phyloP scores from a whole-genome alignment of 2,329 filamentous ascomycete genomes.

The Aspergillus fumigatiaffinis region DNA sequence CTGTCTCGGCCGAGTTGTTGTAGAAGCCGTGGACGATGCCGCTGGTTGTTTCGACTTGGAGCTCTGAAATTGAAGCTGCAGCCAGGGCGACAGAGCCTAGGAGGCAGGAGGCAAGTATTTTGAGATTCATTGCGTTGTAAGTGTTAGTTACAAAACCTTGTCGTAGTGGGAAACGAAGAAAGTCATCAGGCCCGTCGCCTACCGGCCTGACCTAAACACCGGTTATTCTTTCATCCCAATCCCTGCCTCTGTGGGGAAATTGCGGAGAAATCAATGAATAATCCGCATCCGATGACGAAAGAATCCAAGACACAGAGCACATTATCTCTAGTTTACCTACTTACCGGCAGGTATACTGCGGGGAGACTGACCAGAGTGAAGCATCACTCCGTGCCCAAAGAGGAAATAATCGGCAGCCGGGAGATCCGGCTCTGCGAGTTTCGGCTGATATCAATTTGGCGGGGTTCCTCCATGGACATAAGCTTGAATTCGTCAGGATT shows the following conservation, averaged over 20 bases:
- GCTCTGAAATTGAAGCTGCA: too few relatives aligned
- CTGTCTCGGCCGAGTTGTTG: constrained; percentile 9
- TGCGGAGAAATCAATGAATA: not conserved
- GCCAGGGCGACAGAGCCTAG: too few relatives aligned
- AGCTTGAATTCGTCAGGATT: not conserved
- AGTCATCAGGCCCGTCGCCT: not conserved
- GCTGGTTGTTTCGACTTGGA: constrained; percentile 10
- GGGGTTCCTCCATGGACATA: not conserved
- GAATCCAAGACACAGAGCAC: not conserved
- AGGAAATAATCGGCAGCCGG: not conserved
- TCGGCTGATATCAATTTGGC: not conserved
- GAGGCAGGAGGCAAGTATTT: too few relatives aligned
- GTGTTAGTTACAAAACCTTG: too few relatives aligned
- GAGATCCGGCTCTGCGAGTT: not conserved
- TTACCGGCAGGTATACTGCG: not conserved
- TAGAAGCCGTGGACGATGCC: constrained; percentile 14
- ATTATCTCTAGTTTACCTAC: not conserved
- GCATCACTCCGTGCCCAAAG: not conserved
- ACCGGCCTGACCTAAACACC: too few relatives aligned
- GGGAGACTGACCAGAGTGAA: not conserved
- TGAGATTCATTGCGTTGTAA: too few relatives aligned
- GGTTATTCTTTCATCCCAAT: not conserved
- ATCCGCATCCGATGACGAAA: not conserved
- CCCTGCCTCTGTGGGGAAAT: not conserved
- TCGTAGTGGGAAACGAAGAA: not conserved